Evolutionary conservation across 129 eudicot genomes (phyloP).

Genomic region (Flaveria sonorensis): DNA sequence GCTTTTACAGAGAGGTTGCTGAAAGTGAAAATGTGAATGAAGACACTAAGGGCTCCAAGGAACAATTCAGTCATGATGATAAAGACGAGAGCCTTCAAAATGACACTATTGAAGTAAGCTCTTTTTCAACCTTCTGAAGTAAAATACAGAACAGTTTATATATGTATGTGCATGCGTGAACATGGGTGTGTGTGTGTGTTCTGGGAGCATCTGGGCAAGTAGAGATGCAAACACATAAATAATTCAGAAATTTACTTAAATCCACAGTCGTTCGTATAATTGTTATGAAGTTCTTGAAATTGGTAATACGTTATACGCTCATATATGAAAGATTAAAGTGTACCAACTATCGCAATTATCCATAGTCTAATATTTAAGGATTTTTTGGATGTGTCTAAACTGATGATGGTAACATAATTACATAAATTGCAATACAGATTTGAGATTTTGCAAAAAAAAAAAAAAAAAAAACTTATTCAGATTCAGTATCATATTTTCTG

Average conservation of each 20-base stretch:
- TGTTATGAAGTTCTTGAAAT: neutral
- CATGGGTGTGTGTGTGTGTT: too few species aligned
- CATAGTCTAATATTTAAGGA: neutral
- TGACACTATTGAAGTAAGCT: slow-evolving; percentile 64
- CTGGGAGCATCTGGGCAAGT: too few species aligned
- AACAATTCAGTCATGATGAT: slow-evolving; percentile 49
- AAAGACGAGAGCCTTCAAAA: slow-evolving; percentile 42
- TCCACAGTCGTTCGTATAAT: neutral
- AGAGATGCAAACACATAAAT: too few species aligned
- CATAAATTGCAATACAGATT: neutral
- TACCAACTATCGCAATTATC: neutral
- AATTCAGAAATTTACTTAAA: neutral
- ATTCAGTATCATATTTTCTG: neutral
- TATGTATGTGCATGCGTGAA: too few species aligned
- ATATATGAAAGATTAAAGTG: neutral
- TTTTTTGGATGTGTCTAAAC: neutral
- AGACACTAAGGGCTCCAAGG: slow-evolving; percentile 47
- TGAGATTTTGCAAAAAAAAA: neutral
- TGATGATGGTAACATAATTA: neutral
- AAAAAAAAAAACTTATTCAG: neutral
- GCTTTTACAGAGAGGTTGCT: slow-evolving; percentile 51
- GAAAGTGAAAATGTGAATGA: slow-evolving; percentile 45
- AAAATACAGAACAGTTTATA: too few species aligned
- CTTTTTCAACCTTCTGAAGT: slow-evolving; percentile 14
- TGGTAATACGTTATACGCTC: neutral